phyloP scores from a whole-genome alignment of 2,329 filamentous ascomycete species.

The Sclerotinia spermophila region DNA sequence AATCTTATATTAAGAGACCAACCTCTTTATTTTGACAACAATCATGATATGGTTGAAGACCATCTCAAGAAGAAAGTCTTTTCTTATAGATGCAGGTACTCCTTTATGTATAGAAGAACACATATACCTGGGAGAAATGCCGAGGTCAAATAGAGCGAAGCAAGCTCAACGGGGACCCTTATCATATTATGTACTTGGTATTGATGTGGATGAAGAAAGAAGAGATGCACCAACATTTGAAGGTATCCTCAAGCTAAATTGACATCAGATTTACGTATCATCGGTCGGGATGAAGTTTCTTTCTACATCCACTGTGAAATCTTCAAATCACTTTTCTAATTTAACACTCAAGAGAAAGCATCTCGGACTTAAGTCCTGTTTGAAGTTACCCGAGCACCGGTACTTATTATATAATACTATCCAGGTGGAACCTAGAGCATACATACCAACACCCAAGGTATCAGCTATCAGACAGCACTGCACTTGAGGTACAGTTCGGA shows the following conservation, averaged over 20 bases:
- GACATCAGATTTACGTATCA: not conserved
- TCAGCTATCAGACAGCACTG: not conserved
- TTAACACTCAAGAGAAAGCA: not conserved
- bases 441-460: not conserved
- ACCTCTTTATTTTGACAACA: slow-evolving; percentile 16
- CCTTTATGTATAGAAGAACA: not conserved
- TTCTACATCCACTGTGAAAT: not conserved
- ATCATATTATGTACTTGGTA: not conserved
- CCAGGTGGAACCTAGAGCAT: not conserved
- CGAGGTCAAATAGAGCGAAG: not conserved
- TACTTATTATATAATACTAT: not conserved
- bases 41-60: not conserved
- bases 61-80: not conserved
- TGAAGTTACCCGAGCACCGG: not conserved
- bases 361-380: not conserved
- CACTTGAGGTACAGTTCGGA: not conserved
- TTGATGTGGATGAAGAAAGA: not conserved
- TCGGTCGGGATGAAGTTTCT: not conserved
- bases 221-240: not conserved
- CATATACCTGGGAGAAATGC: not conserved
- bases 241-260: not conserved
- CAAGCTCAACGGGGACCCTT: not conserved
- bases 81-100: not conserved
- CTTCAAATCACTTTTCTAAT: not conserved
- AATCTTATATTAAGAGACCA: slow-evolving; percentile 17